Evolutionary conservation across 805 yeast genomes (phyloP).

Genomic region (Zygoascus biomembranicola): DNA sequence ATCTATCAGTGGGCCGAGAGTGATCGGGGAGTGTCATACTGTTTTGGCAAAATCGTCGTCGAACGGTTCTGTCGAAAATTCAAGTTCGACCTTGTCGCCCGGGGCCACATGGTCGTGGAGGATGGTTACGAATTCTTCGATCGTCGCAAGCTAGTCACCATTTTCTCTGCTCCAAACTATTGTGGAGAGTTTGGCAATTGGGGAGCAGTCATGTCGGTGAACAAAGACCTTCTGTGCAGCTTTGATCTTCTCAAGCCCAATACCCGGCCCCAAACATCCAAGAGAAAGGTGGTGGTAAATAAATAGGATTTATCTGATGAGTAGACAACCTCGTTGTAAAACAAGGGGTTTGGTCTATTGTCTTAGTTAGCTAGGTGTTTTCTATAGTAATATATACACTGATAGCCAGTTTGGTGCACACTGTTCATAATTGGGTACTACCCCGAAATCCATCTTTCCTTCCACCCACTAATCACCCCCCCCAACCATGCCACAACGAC

Average conservation of each 20-base stretch:
- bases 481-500: slow-evolving; percentile 1
- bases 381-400: too few relatives aligned
- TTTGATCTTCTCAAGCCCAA: slow-evolving; percentile 81
- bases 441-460: not conserved
- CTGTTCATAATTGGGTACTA: too few relatives aligned
- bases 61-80: slow-evolving; percentile 61
- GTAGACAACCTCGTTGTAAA: too few relatives aligned
- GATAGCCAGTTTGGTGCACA: too few relatives aligned
- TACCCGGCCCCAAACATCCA: not conserved
- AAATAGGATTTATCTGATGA: too few relatives aligned
- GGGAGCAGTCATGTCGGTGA: slow-evolving; percentile 96
- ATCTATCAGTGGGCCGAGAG: slow-evolving; percentile 73
- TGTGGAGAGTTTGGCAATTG: slow-evolving; percentile 76
- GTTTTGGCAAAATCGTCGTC: slow-evolving; percentile 63
- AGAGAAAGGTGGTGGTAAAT: not conserved
- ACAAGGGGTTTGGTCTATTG: too few relatives aligned
- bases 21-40: slow-evolving; percentile 70
- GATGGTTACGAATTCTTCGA: slow-evolving; percentile 67
- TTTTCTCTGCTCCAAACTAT: slow-evolving; percentile 61
- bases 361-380: too few relatives aligned
- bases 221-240: slow-evolving; percentile 79
- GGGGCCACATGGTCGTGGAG: slow-evolving; percentile 79
- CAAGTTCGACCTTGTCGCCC: slow-evolving; percentile 65
- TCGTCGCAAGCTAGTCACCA: slow-evolving; percentile 59
- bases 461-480: not conserved